Evolutionary conservation across 1,284 basidiomycete genomes (phyloP).

Genomic region (Ceraceosorus bombacis): DNA sequence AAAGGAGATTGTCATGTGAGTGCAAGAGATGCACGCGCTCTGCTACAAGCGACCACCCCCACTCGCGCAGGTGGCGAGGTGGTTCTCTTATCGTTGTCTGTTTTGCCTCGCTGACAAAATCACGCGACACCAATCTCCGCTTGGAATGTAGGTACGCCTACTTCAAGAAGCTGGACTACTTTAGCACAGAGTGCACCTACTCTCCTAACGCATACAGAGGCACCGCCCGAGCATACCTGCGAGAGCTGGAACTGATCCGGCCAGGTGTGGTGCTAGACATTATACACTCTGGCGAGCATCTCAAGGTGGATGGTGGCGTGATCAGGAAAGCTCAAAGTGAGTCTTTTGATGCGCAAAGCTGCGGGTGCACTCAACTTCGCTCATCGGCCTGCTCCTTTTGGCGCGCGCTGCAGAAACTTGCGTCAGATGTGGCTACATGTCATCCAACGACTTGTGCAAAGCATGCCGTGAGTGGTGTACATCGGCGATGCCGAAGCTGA

Average conservation of each 20-base stretch:
- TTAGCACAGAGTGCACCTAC: constrained; percentile 98
- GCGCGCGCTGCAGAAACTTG: constrained; percentile 15
- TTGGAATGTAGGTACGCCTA: constrained; percentile 72
- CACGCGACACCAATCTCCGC: background rate
- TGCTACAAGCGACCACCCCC: constrained; percentile 43
- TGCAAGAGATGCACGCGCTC: constrained; percentile 7
- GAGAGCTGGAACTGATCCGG: constrained; percentile 86
- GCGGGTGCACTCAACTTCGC: background rate
- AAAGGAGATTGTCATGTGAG: constrained; percentile 94
- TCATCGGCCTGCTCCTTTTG: no score
- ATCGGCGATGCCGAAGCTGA: background rate
- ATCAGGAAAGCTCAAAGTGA: constrained; percentile 33
- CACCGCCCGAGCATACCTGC: constrained; percentile 85
- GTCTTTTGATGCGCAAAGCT: background rate
- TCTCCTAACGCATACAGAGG: constrained; percentile 91
- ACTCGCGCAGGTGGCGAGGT: background rate
- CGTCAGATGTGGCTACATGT: constrained; percentile 45
- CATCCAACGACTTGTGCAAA: constrained; percentile 44
- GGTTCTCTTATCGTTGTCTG: background rate
- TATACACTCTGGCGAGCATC: constrained; percentile 56
- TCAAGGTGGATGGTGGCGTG: constrained; percentile 31
- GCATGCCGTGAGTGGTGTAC: constrained; percentile 24
- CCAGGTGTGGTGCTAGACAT: constrained; percentile 95
- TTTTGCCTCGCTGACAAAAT: background rate
- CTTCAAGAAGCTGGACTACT: constrained; percentile 91